Conservation (phyloP, 2,329 filamentous ascomycete genomes). For the Emericellopsis atlantica region DNA sequence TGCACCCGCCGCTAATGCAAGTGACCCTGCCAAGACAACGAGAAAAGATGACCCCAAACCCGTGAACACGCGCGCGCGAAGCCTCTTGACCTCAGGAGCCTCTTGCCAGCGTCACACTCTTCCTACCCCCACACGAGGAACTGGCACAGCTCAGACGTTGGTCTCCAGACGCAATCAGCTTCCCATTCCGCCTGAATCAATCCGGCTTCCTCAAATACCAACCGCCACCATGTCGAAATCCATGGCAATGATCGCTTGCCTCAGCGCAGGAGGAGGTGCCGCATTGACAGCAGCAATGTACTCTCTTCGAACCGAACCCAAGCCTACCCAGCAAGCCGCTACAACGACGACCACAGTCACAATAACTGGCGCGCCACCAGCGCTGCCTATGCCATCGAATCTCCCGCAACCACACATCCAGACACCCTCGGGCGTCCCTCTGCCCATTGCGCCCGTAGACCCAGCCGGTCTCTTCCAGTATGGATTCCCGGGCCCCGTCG, state of each 20-base stretch:
- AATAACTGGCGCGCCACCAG: conserved; percentile 12
- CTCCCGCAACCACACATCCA: too few relatives aligned
- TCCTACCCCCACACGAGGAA: too few relatives aligned
- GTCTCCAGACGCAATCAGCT: too few relatives aligned
- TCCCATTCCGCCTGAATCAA: background rate
- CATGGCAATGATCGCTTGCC: conserved; percentile 60
- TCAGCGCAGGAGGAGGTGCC: conserved; percentile 65
- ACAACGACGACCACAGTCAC: conserved; percentile 16
- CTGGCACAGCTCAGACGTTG: too few relatives aligned
- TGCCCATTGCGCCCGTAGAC: conserved; percentile 44
- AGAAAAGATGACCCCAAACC: too few relatives aligned
- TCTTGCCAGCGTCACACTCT: too few relatives aligned
- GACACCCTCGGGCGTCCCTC: conserved; percentile 22
- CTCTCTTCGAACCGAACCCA: conserved; percentile 39
- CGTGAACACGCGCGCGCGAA: too few relatives aligned
- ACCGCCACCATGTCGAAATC: conserved; percentile 58
- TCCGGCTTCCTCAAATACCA: background rate
- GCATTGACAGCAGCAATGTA: conserved; percentile 60
- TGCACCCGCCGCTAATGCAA: too few relatives aligned
- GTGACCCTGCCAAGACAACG: too few relatives aligned
- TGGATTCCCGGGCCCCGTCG: conserved; percentile 82
- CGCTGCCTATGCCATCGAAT: conserved; percentile 1
- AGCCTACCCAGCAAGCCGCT: conserved; percentile 21
- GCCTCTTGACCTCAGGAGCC: too few relatives aligned
- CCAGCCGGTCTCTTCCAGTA: conserved; percentile 70